These are phyloP conservation scores for Furculomyces boomerangus DNA, from an alignment of 371 early-diverging fungal species.

Conservation along the genomic window DNA sequence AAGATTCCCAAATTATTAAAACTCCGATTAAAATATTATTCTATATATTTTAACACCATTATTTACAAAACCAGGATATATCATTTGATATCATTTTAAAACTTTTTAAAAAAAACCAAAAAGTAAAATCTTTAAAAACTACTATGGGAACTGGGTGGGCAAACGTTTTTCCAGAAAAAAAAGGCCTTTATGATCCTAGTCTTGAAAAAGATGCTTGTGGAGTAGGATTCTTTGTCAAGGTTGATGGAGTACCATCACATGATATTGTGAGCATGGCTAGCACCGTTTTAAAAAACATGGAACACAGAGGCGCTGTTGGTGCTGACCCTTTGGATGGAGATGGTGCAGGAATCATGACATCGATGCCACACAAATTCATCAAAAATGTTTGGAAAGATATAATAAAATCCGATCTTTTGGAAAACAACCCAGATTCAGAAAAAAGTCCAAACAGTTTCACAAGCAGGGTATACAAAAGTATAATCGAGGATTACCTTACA, in stretches of 20 bases:
- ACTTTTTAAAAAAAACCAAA: no score
- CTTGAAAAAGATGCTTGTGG: slow-evolving; percentile 90
- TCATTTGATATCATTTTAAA: no score
- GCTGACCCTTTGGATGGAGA: slow-evolving; percentile 79
- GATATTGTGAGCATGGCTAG: slow-evolving; percentile 73
- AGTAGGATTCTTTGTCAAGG: slow-evolving; percentile 89
- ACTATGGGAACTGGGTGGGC: slow-evolving; percentile 67
- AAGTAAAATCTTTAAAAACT: no score
- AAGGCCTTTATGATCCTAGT: slow-evolving; percentile 79
- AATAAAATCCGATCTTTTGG: no score
- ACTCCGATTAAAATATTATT: no score
- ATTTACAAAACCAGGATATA: no score
- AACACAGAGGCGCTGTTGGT: slow-evolving; percentile 87
- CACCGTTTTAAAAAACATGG: slow-evolving; percentile 88
- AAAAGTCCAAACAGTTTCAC: not conserved
- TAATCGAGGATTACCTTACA: no score
- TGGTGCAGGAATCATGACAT: slow-evolving; percentile 82
- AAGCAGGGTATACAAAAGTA: not conserved
- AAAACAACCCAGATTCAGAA: no score
- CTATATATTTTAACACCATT: no score
- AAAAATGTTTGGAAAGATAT: slow-evolving; percentile 33
- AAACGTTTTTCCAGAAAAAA: slow-evolving; percentile 55
- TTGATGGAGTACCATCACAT: slow-evolving; percentile 71
- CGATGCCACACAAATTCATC: slow-evolving; percentile 81
- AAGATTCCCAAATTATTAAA: no score